Percentiles rank a stretch among this genome's conserved stretches.
These are phyloP conservation scores for Microsporum ferrugineum DNA, from an alignment of 2,329 filamentous ascomycete genomes.

Conservation along the genomic window DNA sequence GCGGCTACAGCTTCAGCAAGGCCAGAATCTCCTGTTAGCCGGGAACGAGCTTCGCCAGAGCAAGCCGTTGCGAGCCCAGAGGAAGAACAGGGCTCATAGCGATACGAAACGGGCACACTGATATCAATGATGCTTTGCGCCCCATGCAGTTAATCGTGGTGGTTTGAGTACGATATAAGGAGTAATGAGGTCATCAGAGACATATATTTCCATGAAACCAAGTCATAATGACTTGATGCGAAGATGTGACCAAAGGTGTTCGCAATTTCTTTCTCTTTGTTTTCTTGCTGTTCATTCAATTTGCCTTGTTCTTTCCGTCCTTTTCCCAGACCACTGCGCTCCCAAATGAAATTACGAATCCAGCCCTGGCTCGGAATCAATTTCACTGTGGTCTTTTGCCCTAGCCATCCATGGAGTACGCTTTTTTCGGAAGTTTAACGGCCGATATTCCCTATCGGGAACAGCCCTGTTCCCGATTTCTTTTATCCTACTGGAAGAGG, in stretches of 20 bases:
- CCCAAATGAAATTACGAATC: background rate
- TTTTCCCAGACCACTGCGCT: background rate
- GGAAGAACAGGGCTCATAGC: constrained; percentile 2
- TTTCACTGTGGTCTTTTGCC: background rate
- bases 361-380: background rate
- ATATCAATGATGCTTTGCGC: background rate
- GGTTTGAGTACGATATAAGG: constrained; percentile 1
- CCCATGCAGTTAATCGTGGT: background rate
- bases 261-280: background rate
- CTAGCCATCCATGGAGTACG: background rate
- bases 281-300: background rate
- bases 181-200: background rate
- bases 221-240: constrained; percentile 1
- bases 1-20: background rate
- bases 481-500: constrained; percentile 4
- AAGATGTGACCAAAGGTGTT: background rate
- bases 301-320: background rate
- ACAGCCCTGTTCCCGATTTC: background rate
- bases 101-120: background rate
- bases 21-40: background rate
- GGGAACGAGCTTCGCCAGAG: background rate
- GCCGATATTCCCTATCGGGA: constrained; percentile 1
- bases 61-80: background rate
- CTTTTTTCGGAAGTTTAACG: constrained; percentile 1
- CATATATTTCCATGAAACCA: background rate